Base-by-base conservation (phyloP, 2,329 filamentous ascomycete genomes). In the Stagonosporopsis rhizophila region DNA sequence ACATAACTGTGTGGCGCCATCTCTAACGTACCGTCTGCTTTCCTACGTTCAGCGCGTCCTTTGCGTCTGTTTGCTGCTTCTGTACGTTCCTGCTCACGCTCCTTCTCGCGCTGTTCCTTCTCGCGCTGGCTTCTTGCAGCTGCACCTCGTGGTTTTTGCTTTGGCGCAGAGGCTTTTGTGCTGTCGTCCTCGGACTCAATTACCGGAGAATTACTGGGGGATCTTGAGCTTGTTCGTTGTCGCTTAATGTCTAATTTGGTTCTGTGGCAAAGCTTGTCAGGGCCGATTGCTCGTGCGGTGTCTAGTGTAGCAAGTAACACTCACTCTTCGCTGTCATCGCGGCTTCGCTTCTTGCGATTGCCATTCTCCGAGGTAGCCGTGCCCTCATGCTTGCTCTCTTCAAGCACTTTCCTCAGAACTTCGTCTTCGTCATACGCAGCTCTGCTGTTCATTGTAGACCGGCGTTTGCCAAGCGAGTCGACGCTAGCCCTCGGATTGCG, bases 371-470 rank as follows among this genome's bases (percentile, higher is more conserved):
- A 87, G 12, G 74, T 72, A 30, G 82, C 80, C 12, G 82, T 81
- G 11, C 84, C 87, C 39, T 96, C 91, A 70, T 91, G 89, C 78
- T 93, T 97, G 80, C 95, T 99, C 59, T 96, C 93, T 75, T 98
- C 94, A 66, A 99, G 92, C 27, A 94, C 95, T 64, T 90, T 87
- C 51, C 92, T 87, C 35, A 99, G 77, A 69, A 93, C 88, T 74
- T 96, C 92, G 67, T 96, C 93, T 77, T 99, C 95, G 63, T 98
- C 93, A 68, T 98, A 98, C 20, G 92, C 94, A 38, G 94, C 93
- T 60, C 94, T 87, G 74, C 95, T 99, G 72, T 98, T 96, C 92
- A 98, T 97, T 6, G 95, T 99, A 19, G 92, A 96, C 25, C 95
- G 86, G 57, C 95, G 87, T 75, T 97, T 98, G 34, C 89, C 87